Conservation (phyloP, 1,284 basidiomycete genomes). For the Stygiomarasmius scandens region DNA sequence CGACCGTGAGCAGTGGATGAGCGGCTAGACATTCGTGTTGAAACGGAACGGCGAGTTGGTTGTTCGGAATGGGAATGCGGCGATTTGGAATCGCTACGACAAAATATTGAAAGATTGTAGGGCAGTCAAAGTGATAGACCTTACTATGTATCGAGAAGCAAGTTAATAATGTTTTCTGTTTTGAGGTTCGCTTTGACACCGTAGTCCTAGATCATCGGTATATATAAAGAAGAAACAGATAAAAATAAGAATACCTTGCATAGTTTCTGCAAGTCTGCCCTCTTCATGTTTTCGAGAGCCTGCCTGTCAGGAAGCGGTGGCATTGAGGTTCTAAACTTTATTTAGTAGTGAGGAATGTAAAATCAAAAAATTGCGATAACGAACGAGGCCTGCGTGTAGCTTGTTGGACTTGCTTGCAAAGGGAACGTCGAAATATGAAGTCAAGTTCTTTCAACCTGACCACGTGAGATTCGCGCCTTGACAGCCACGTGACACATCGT, state of each 20-base stretch:
- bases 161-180: constrained; percentile 73
- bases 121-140: constrained; percentile 18
- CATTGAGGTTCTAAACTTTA: constrained; percentile 36
- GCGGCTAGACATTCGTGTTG: constrained; percentile 43
- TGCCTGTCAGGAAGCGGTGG: constrained; percentile 53
- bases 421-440: too few species aligned
- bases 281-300: constrained; percentile 63
- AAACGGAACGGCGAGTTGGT: constrained; percentile 41
- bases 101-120: too few species aligned
- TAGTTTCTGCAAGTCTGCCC: constrained; percentile 70
- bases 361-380: too few species aligned
- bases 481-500: too few species aligned
- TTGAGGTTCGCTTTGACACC: constrained; percentile 80
- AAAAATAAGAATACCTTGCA: constrained; percentile 62
- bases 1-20: constrained; percentile 27
- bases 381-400: too few species aligned
- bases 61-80: constrained; percentile 26
- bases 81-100: constrained; percentile 17
- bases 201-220: constrained; percentile 56
- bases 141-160: constrained; percentile 63
- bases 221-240: constrained; percentile 6
- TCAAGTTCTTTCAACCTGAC: too few species aligned
- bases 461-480: too few species aligned
- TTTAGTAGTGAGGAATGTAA: too few species aligned
- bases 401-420: constrained; percentile 13